Base-by-base conservation (phyloP, 169 alveolate genomes). In the Blepharisma undulans region DNA sequence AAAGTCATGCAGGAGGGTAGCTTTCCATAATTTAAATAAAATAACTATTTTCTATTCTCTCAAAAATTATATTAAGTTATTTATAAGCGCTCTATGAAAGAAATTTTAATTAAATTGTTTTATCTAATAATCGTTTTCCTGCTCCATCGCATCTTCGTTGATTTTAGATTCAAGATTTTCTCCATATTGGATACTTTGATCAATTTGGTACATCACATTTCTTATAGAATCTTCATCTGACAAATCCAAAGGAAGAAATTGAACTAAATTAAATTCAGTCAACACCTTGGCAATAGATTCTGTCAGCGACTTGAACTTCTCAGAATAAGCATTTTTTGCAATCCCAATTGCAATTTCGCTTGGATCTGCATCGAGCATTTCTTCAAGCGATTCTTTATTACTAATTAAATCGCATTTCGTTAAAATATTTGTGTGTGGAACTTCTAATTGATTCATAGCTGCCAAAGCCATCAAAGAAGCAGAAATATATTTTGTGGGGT, bases 391-490 rank as follows among this genome's bases (percentile, higher is more conserved):
- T 76, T 76, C 36, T 91, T 96, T 97, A 84, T 97, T 97, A n/a
- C 88, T 79, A 33, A 98, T 96, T 90, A 95, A 89, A 91, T 99
- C 99, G 89, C 99, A 98, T 96, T 99, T 99, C 27, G 99, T 97
- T 87, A 99, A 95, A 61, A 98, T 96, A 79, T 98, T 99, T 48
- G 98, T 86, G 93, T 98, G 99, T 14, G 99, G 99, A 72, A 98
- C 93, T 59, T 98, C 99, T 79, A 99, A 96, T 79, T 98, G 98
- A n/a, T 97, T 97, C 99, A 99, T 99, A 25, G 99, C 98, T 19
- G 99, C 96, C n/a, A 99, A 94, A 60, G 99, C 98, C 21, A 99
- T 94, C 88, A 98, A 93, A 76, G 98, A 97, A 84, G 99, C 99
- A 2, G 99, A 96, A 61, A 99, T 97, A 88, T 98, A 97, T 90